These are phyloP conservation scores for Aeminium ludgeri DNA, from an alignment of 495 filamentous ascomycete genomes.

Conservation along the genomic window DNA sequence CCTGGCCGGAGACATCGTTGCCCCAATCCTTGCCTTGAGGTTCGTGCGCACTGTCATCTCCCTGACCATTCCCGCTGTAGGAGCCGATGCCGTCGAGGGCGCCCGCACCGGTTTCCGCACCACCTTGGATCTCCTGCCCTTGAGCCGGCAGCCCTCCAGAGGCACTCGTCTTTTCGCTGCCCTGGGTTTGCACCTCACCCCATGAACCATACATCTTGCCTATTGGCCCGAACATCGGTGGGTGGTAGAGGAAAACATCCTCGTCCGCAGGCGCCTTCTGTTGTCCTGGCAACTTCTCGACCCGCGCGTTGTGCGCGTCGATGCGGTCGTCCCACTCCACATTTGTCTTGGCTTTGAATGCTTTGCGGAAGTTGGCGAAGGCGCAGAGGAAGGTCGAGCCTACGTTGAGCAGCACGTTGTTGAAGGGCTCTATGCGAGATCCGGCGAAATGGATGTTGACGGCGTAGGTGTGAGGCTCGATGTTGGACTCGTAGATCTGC, in stretches of 20 bases:
- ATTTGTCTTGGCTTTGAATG: slow-evolving; percentile 20
- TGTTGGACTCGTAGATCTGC: slow-evolving; percentile 38
- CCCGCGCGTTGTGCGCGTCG: background rate
- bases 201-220: slow-evolving; percentile 4
- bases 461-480: slow-evolving; percentile 31
- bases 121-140: too few species aligned
- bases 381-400: slow-evolving; percentile 15
- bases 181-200: too few species aligned
- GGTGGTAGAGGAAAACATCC: slow-evolving; percentile 12
- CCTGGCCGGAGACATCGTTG: too few species aligned
- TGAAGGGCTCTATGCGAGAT: slow-evolving; percentile 8
- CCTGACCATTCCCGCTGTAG: too few species aligned
- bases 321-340: slow-evolving; percentile 23
- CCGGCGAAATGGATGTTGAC: slow-evolving; percentile 16
- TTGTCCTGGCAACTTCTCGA: background rate
- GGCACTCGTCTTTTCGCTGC: too few species aligned
- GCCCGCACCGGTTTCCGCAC: too few species aligned
- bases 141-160: too few species aligned
- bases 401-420: slow-evolving; percentile 15
- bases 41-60: too few species aligned
- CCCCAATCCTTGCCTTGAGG: too few species aligned
- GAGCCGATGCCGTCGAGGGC: too few species aligned
- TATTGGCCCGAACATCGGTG: slow-evolving; percentile 5
- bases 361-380: slow-evolving; percentile 17
- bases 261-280: background rate